Percentiles rank a stretch among this genome's conserved stretches.
These are phyloP conservation scores for Tetrahymena elliotti DNA, from an alignment of 73 alveolate genomes.

Conservation along the genomic window DNA sequence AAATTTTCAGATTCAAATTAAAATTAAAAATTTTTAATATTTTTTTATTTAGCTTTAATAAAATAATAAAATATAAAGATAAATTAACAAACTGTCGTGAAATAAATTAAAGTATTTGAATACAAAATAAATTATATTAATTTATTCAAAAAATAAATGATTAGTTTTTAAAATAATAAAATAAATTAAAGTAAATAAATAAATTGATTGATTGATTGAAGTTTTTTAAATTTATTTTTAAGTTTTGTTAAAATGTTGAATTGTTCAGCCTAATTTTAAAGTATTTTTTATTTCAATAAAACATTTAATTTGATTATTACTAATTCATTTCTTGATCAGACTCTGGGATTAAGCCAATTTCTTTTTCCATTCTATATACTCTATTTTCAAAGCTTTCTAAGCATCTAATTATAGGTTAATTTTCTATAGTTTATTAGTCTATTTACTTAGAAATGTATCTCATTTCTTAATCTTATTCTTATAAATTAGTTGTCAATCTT, in stretches of 20 bases:
- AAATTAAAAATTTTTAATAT: too few relatives aligned
- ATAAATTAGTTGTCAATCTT: background rate
- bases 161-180: too few relatives aligned
- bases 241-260: too few relatives aligned
- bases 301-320: background rate
- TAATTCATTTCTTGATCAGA: background rate
- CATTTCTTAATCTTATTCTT: background rate
- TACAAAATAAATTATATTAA: too few relatives aligned
- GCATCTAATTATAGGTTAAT: background rate
- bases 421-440: background rate
- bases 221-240: too few relatives aligned
- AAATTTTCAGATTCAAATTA: too few relatives aligned
- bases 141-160: too few relatives aligned
- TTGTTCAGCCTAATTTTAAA: too few relatives aligned
- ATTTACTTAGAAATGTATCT: background rate
- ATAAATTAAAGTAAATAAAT: background rate
- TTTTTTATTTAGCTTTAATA: too few relatives aligned
- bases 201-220: too few relatives aligned
- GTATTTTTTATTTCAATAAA: background rate
- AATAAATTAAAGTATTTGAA: too few relatives aligned
- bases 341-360: background rate
- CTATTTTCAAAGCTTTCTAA: background rate
- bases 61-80: background rate
- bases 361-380: background rate
- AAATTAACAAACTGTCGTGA: too few relatives aligned